These are phyloP conservation scores for Persicaria maculosa DNA, from an alignment of 148 eudicot genomes.

Conservation along the genomic window DNA sequence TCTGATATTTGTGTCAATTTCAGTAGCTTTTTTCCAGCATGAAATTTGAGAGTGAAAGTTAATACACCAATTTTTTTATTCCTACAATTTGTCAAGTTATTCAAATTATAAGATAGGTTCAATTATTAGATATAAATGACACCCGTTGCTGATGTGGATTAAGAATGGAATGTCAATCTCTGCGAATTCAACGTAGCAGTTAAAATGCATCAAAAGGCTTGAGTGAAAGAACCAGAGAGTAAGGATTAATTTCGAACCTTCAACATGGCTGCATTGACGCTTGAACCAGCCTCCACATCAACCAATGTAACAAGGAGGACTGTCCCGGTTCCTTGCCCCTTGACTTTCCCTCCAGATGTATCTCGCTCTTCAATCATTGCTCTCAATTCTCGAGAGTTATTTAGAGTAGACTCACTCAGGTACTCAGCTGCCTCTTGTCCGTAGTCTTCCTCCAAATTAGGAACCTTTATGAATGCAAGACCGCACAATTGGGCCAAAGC, in stretches of 20 bases:
- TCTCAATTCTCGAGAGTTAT: conserved; percentile 51
- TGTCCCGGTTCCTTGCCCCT: conserved; percentile 90
- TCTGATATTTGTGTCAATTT: too few species aligned
- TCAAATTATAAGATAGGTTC: too few species aligned
- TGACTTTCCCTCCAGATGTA: conserved; percentile 75
- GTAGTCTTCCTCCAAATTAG: conserved; percentile 69
- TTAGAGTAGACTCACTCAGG: conserved; percentile 54
- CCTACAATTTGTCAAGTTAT: too few species aligned
- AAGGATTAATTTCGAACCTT: conserved; percentile 43
- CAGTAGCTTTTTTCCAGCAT: too few species aligned
- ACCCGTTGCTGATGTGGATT: background rate
- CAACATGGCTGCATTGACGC: conserved; percentile 67
- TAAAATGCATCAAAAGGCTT: background rate
- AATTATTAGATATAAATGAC: too few species aligned
- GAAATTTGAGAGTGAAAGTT: too few species aligned
- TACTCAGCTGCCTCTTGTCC: conserved; percentile 78
- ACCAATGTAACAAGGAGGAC: conserved; percentile 60
- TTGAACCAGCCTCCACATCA: conserved; percentile 40
- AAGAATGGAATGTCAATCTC: background rate
- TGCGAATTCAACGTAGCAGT: background rate
- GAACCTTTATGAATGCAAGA: conserved; percentile 80
- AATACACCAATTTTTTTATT: too few species aligned
- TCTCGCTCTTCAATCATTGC: conserved; percentile 76
- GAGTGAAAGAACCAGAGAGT: background rate
- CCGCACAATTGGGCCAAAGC: conserved; percentile 81